Percentiles rank a stretch among this genome's conserved stretches.
These are phyloP conservation scores for Nothomitra cinnamomea DNA, from an alignment of 2,329 filamentous ascomycete genomes.

Conservation along the genomic window DNA sequence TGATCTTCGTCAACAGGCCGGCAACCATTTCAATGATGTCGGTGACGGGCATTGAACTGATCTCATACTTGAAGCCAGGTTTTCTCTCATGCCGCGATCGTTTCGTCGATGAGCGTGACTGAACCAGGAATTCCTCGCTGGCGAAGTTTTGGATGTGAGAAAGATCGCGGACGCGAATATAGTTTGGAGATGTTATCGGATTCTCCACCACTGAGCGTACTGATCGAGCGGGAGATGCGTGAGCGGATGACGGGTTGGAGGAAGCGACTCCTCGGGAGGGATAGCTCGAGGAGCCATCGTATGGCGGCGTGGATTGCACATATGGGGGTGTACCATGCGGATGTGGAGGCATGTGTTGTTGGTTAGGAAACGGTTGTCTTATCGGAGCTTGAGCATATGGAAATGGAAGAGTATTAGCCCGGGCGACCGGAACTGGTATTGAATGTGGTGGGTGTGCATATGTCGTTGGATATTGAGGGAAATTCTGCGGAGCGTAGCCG, in stretches of 20 bases:
- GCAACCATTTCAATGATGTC: constrained; percentile 99
- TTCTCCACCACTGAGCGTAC: constrained; percentile 17
- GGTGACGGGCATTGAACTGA: constrained; percentile 90
- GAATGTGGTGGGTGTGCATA: constrained; percentile 19
- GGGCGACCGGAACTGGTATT: constrained; percentile 4
- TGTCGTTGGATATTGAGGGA: constrained; percentile 14
- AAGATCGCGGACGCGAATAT: constrained; percentile 72
- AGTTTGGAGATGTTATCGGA: constrained; percentile 27
- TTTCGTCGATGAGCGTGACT: constrained; percentile 32
- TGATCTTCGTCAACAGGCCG: constrained; percentile 89
- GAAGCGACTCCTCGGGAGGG: constrained; percentile 14
- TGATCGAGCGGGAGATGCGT: constrained; percentile 15
- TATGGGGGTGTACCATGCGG: neutral
- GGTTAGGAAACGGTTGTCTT: neutral
- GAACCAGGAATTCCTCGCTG: constrained; percentile 52
- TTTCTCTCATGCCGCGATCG: constrained; percentile 30
- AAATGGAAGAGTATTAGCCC: constrained; percentile 1
- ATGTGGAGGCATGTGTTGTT: constrained; percentile 1
- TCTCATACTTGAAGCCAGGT: constrained; percentile 58
- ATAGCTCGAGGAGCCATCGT: neutral
- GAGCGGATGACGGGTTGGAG: constrained; percentile 16
- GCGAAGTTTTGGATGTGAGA: constrained; percentile 84
- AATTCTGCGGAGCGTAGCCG: neutral
- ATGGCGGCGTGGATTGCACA: constrained; percentile 4
- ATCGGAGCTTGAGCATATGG: neutral